phyloP scores from a whole-genome alignment of 441 rosid species.

The Populus trichocarpa region DNA sequence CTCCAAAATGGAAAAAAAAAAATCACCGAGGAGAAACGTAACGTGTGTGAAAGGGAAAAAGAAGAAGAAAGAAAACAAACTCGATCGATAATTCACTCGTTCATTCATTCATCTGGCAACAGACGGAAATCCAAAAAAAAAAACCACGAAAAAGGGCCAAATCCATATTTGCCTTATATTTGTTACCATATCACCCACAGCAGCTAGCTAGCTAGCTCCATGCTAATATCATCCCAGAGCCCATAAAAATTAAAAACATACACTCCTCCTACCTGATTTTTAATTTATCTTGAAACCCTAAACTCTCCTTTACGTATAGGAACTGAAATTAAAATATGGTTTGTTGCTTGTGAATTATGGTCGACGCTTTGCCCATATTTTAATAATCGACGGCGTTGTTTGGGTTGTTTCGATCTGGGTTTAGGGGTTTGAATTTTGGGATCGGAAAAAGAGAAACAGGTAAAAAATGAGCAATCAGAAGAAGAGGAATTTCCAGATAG shows the following conservation, averaged over 20 bases:
- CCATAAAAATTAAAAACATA: too few relatives aligned
- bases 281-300: too few relatives aligned
- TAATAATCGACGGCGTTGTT: neutral
- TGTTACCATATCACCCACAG: neutral
- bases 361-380: neutral
- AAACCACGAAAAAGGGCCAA: constrained; percentile 12
- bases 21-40: too few relatives aligned
- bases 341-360: neutral
- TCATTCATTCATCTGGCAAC: constrained; percentile 1
- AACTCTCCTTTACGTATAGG: neutral
- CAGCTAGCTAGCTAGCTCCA: neutral
- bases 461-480: constrained; percentile 72
- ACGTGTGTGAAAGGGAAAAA: neutral
- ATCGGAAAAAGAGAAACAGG: constrained; percentile 2
- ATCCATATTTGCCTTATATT: neutral
- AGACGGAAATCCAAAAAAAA: constrained; percentile 22
- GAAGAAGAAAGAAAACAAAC: neutral
- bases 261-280: too few relatives aligned
- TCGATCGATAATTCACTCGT: too few relatives aligned
- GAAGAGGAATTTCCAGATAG: constrained; percentile 89
- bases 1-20: too few relatives aligned
- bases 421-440: neutral
- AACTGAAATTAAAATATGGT: too few relatives aligned
- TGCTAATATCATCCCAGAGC: neutral
- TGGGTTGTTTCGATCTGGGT: neutral